phyloP scores from a whole-genome alignment of 805 yeast species.

The Wickerhamiella allomyrinae region DNA sequence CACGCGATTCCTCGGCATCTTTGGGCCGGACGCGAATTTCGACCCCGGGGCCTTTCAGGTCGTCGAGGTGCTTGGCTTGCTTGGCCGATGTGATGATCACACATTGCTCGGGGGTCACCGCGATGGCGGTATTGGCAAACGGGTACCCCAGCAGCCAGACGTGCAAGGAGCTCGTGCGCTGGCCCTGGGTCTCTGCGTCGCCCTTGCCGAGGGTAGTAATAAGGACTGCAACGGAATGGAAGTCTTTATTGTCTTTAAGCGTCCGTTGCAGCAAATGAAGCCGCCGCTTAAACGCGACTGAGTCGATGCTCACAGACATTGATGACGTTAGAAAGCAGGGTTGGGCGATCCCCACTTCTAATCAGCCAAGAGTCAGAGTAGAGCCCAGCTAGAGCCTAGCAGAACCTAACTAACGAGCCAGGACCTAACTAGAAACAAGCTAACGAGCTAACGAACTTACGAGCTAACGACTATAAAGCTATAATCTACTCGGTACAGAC shows the following conservation, averaged over 20 bases:
- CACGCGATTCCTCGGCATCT: conserved; percentile 61
- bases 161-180: conserved; percentile 73
- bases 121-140: conserved; percentile 79
- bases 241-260: conserved; percentile 20
- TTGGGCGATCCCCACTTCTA: no score
- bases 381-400: no score
- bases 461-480: no score
- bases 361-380: no score
- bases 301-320: conserved; percentile 19
- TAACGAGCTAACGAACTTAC: no score
- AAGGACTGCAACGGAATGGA: conserved; percentile 35
- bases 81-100: conserved; percentile 66
- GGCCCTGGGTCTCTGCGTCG: conserved; percentile 80
- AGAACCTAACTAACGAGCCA: no score
- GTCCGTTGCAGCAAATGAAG: conserved; percentile 20
- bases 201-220: conserved; percentile 70
- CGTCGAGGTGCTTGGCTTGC: conserved; percentile 65
- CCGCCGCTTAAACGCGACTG: conserved; percentile 22
- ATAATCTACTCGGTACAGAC: no score
- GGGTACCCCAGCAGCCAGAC: conserved; percentile 86
- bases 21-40: conserved; percentile 65
- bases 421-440: no score
- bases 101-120: conserved; percentile 43
- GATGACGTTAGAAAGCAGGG: conserved; percentile 1
- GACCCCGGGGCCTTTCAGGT: conserved; percentile 35